These are phyloP conservation scores for Dipteronia sinensis DNA, from an alignment of 345 rosid genomes.

Conservation along the genomic window DNA sequence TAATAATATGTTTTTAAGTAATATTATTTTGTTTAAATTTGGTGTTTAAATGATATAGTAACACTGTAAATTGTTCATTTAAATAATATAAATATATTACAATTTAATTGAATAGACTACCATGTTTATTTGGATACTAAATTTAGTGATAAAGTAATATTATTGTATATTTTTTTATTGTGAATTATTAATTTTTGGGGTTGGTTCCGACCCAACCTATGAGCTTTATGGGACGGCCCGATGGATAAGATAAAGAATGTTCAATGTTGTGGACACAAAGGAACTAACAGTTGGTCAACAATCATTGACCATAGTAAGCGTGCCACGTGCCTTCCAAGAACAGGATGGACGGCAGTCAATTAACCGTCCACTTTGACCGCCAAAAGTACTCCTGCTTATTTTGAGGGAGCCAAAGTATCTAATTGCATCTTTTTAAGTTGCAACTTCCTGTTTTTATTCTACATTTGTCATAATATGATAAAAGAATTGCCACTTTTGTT, in stretches of 20 bases:
- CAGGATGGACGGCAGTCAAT: slow-evolving; percentile 11
- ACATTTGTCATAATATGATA: too few species aligned
- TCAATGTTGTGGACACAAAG: neutral
- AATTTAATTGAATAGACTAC: too few species aligned
- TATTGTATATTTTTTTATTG: too few species aligned
- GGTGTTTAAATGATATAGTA: too few species aligned
- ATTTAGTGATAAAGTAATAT: too few species aligned
- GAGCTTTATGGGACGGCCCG: neutral
- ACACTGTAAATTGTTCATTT: too few species aligned
- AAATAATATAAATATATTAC: too few species aligned
- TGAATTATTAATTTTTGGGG: too few species aligned
- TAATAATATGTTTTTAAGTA: neutral
- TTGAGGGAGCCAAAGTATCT: neutral
- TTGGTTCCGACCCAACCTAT: neutral
- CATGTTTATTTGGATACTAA: too few species aligned
- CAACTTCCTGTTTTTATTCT: neutral
- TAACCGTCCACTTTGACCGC: neutral
- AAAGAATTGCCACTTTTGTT: too few species aligned
- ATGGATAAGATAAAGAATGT: neutral
- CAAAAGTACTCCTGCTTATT: neutral
- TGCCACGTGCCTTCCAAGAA: neutral
- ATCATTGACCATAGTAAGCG: neutral
- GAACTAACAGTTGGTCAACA: neutral
- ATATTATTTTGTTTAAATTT: too few species aligned
- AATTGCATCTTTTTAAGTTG: neutral